Evolutionary conservation across 1,139 yeast species (phyloP), one percentile per base, ranked within the genome.

Genomic region (Suhomyces ambrosiae): DNA sequence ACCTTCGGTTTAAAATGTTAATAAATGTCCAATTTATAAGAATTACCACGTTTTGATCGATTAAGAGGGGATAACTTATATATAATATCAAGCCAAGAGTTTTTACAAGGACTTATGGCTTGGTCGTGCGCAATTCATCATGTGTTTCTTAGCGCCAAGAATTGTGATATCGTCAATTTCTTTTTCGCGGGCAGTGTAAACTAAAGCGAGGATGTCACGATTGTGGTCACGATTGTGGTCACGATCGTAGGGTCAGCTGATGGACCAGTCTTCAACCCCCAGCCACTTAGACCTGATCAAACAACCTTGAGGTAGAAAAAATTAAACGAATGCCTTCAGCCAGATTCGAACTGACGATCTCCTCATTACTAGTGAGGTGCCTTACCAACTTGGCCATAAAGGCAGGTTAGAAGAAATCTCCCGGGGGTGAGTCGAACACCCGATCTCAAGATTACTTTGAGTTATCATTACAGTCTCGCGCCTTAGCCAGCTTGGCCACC

Each of bases 291-390:
- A 18, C 8, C 8, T 6, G 21, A 18, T 8, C 21, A 18, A 18
- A 8, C 8, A 18, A 8, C 8, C 8, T 18, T 18, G 21, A 18
- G 8, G 8, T 18, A 6, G 8, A 18, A 23, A n/a, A 23, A 23
- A 23, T n/a, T n/a, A 63, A 69, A 63, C 46, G 50, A 52, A 48
- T 79, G 86, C 85, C 82, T 76, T 74, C 81, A 78, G 78, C 79
- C 85, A 80, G 86, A 80, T 70, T 81, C 82, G 87, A 81, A 81
- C 87, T 80, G 85, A 79, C 81, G 87, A 81, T 82, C 87, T 82
- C 84, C 80, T 79, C 87, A 82, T 81, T 81, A 81, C 87, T 82
- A 81, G 88, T 82, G 87, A 79, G 80, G 84, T 84, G 88, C 87
- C 87, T 82, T 82, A 82, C 87, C 88, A 81, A 80, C 87, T 82